Base-by-base conservation (phyloP, 139 green algal species). In the Tetradesmus lagerheimii region DNA sequence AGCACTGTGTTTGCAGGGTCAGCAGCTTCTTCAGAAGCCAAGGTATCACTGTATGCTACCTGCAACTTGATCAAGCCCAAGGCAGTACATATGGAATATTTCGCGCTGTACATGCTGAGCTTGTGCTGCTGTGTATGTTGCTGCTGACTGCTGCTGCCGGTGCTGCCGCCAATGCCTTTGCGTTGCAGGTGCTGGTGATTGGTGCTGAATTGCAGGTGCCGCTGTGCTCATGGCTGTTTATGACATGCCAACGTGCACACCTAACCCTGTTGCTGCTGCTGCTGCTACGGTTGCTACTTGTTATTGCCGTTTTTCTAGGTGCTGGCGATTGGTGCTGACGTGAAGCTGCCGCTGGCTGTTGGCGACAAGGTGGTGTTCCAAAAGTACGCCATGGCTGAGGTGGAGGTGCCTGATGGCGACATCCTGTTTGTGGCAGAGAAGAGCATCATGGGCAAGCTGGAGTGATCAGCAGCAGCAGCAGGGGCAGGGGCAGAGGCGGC, bases 351-450 rank as follows among this genome's bases (percentile, higher is more conserved):
- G 9, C 34, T 95, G 38, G 39, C 47, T 2, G 87, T 83, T 35
- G 93, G 93, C n/a, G 93, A 95, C 41, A 80, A 50, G 57, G 90
- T 96, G 39, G 92, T 95, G 27, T 96, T 92, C 87, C 92, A 96
- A 71, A 95, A 95, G 89, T 96, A 96, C 57, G 92, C 94, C 27
- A 96, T 94, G 91, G 93, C 93, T 8, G 90, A 95, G 91, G 94
- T 96, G 64, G 94, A 96, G 91, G 84, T 96, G 16, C 92, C 93
- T 74, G 94, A 96, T 74, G 94, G 94, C 4, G 82, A 93, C 34
- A 89, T 96, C 15, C 37, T 96, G 5, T 96, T 96, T 66, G 91
- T 96, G 37, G 92, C 92, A 6, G 91, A 95, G 85, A 96, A 96
- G 82, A 94, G 90, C 85, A 91, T 96, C 35, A 84, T 96, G 64